Evolutionary conservation across 768 basidiomycete species (phyloP), one percentile per base, ranked within the genome.

Genomic region (Pleurotus giganteus): DNA sequence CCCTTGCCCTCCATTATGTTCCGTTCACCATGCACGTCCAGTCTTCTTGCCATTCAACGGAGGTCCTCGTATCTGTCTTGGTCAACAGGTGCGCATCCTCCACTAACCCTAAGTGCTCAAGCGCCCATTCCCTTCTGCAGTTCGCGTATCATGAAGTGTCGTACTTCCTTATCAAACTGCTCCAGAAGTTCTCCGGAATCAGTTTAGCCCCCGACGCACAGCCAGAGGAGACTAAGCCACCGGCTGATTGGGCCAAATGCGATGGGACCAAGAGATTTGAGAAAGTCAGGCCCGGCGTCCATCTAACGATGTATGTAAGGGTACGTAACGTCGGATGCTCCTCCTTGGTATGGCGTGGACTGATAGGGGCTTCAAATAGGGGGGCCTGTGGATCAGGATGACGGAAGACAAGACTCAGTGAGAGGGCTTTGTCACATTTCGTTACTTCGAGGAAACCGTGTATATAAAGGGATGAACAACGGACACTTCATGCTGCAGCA

Each of bases 131-230:
- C n/a, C n/a, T n/a, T n/a, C 19, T 56, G n/a, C n/a, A 85, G 79
- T 86, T 86, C 60, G 85, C 86, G 4, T 87, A 87, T 66, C 75
- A 85, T 55, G 83, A 86, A 62, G 68, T 75, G 2, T 85, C 84
- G 1, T 88, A 83, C 66, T 77, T 86, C 67, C 73, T 88, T 36
- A 73, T 83, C 43, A 76, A 81, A 7, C 69, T 88, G 5, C 65
- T 87, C 4, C 86, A 88, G 63, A 64, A 64, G 8, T 85, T 85
- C 65, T 74, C 74, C 3, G 61, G 63, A 1, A 66, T 88, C 36
- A 60, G 65, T 2, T 71, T 83, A 19, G 78, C 74, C 1, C 65
- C 64, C 3, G 75, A 79, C 11, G 75, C 75, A 0, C 80, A 80
- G 45, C 72, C 77, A 4, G 65, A 71, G 4, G 66, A 57, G 6